Conservation (phyloP, 1,284 basidiomycete species). For the Peniophora sp. region DNA sequence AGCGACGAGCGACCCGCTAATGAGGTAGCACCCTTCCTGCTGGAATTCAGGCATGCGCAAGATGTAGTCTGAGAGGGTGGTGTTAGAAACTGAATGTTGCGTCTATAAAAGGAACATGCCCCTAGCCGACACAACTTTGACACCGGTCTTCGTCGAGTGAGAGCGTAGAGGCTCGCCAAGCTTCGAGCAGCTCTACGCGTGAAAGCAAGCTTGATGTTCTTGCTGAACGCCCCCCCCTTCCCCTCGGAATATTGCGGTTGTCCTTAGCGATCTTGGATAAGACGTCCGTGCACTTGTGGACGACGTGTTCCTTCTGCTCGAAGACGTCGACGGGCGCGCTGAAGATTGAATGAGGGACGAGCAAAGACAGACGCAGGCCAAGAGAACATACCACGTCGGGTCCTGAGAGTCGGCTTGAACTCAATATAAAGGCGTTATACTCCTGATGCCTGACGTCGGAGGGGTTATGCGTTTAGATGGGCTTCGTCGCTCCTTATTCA, state of each 20-base stretch:
- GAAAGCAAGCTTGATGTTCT: constrained; percentile 98
- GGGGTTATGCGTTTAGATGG: constrained; percentile 98
- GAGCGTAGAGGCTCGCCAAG: too few species aligned
- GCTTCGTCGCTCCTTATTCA: constrained; percentile 99
- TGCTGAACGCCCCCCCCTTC: constrained; percentile 95
- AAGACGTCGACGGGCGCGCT: constrained; percentile 98
- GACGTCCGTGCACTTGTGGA: constrained; percentile 97
- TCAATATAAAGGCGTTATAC: constrained; percentile 95
- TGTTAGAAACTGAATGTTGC: too few species aligned
- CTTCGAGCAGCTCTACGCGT: constrained; percentile 96
- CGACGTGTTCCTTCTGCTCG: constrained; percentile 99
- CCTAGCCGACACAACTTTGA: too few species aligned
- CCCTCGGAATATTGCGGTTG: constrained; percentile 99
- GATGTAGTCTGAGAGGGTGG: too few species aligned
- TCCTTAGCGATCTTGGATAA: constrained; percentile 97
- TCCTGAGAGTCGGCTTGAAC: constrained; percentile 98
- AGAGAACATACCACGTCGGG: constrained; percentile 76
- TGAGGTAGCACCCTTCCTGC: too few species aligned
- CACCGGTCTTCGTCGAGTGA: too few species aligned
- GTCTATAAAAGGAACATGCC: too few species aligned
- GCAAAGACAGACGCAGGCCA: neutral
- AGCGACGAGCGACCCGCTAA: too few species aligned
- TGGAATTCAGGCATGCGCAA: too few species aligned
- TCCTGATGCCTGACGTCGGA: constrained; percentile 89
- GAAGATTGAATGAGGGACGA: constrained; percentile 11